Evolutionary conservation across 257 asterid genomes (phyloP), one percentile per base, ranked within the genome.

Genomic region (Solanum paucissectum): DNA sequence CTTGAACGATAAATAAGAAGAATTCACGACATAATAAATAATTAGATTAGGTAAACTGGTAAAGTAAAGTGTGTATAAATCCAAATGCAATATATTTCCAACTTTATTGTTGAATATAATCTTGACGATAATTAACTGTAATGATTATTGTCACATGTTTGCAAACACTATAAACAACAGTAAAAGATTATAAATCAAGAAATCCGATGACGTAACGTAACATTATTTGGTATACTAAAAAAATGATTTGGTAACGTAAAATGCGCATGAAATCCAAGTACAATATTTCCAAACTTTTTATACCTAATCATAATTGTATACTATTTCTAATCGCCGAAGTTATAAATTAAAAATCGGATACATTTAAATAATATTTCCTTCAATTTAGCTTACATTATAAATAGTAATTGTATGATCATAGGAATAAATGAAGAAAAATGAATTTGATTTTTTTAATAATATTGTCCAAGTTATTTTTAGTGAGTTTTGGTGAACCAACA

Each of bases 401-500:
- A 40, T 40, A 40, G 12, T 40, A 9, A 10, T 40, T 9, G 44
- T 9, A 40, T 40, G 44, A 40, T 40, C 3, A 40, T 40, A 40
- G 44, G 44, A 40, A 40, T 40, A 40, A 40, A 40, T 40, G 44
- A 42, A 42, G 49, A 10, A 42, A 42, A 42, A 42, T 42, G 49
- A 42, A 42, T 42, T 42, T 42, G 49, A 42, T 42, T 4, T 44
- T 44, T 44, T 71, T 23, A 18, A 18, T 55, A 60, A 60, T 60
- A 23, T 21, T 60, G 12, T 36, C 38, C 29, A 36, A 6, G 7
- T 36, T n/a, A 66, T 42, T 44, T 34, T 32, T 86, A 11, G 74
- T 44, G 29, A 29, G 29, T 29, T 29, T 29, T 29, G 29, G 29
- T 29, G 93, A 91, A 88, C 93, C 91, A 2, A 91, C 91, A 5